These are phyloP conservation scores for Barnettozyma vustinii DNA, from an alignment of 805 yeast genomes.

Conservation along the genomic window DNA sequence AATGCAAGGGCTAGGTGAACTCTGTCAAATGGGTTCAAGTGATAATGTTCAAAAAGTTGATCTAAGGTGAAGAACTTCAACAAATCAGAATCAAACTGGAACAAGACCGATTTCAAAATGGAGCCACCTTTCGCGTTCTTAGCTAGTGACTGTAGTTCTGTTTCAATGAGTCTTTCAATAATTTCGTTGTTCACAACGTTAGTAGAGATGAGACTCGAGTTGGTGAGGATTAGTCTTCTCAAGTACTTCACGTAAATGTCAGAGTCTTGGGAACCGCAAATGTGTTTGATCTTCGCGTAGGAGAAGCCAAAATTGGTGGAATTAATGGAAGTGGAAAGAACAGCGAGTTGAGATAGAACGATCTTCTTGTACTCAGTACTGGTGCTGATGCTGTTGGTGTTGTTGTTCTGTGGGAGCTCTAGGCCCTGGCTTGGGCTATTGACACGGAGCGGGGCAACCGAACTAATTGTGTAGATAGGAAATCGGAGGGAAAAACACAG, in stretches of 20 bases:
- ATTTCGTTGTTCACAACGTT: conserved; percentile 17
- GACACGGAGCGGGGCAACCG: conserved; percentile 4
- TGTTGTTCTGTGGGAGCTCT: not conserved
- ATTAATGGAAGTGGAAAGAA: conserved; percentile 41
- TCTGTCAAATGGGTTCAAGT: conserved; percentile 21
- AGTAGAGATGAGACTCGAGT: conserved; percentile 23
- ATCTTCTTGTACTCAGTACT: conserved; percentile 26
- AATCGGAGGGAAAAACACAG: not conserved
- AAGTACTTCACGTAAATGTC: conserved; percentile 30
- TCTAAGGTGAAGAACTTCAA: conserved; percentile 26
- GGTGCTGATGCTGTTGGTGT: conserved; percentile 4
- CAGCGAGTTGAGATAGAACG: conserved; percentile 46
- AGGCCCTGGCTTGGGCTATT: conserved; percentile 12
- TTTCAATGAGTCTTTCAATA: conserved; percentile 19
- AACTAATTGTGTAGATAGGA: conserved; percentile 6
- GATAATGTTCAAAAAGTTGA: conserved; percentile 27
- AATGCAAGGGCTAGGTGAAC: conserved; percentile 17
- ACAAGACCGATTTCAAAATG: conserved; percentile 10
- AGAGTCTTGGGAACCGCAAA: conserved; percentile 31
- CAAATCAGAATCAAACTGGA: conserved; percentile 24
- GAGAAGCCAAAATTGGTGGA: conserved; percentile 35
- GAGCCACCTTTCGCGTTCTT: conserved; percentile 11
- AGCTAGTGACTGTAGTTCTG: conserved; percentile 21
- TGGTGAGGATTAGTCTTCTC: conserved; percentile 28
- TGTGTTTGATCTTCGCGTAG: conserved; percentile 40